Base-by-base conservation (phyloP, 805 yeast genomes). In the Monosporozyma yasuniensis region DNA sequence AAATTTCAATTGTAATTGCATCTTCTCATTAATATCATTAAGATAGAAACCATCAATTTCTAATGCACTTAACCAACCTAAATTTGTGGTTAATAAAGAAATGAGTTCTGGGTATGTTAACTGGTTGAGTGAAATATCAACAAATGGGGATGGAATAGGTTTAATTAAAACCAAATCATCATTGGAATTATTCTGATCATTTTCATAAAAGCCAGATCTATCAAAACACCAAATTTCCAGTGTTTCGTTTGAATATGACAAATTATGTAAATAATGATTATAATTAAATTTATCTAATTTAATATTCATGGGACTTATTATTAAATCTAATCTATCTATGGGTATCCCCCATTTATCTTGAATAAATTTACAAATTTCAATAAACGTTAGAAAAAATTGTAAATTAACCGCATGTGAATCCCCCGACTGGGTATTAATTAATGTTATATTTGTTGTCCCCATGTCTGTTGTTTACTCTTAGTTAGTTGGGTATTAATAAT, bases 1-100 rank as follows among this genome's bases (percentile, higher is more conserved):
- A 39, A 18, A 21, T 8, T 39, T 19, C 22, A 39, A 10, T 39
- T 39, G 42, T 39, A 8, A 18, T 4, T 12, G 12, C 14, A 39
- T 12, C 7, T 22, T 39, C 3, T 10, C 14, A 21, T 19, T 39
- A 4, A 39, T 4, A 9, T 39, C 42, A 39, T 39, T 39, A 60
- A 48, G 71, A 58, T 43, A 68, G 56, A 27, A 63, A 23, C 46
- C 74, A 52, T 75, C 77, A 1, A 73, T 71, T 35, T 70, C 65
- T 19, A 78, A 53, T 1, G 78, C 75, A 22, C 72, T 67, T 16
- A 77, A 63, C 83, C 83, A 79, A 0, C 75, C 76, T n/a, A 73
- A 64, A 54, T 76, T 75, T 0, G 72, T 59, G 7, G 75, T 72
- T n/a, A 78, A 53, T 10, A 69, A 57, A 27, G 39, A 30, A 14